Conservation (phyloP, 2,329 filamentous ascomycete species). For the Pezicula carpinea region DNA sequence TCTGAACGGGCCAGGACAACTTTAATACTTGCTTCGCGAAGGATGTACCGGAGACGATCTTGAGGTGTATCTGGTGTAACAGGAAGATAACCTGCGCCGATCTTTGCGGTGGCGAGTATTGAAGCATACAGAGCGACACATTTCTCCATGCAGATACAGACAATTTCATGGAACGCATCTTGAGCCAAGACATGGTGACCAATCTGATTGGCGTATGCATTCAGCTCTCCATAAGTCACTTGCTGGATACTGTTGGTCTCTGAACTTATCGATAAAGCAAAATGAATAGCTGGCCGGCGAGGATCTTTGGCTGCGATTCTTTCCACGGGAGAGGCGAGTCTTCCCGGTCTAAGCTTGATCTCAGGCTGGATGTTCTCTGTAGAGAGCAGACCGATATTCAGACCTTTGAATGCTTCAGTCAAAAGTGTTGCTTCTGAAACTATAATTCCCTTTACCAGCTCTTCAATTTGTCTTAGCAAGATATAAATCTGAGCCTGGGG, state of each 20-base stretch:
- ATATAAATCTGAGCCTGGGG: conserved; percentile 48
- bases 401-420: conserved; percentile 6
- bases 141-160: conserved; percentile 78
- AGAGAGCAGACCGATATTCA: conserved; percentile 18
- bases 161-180: conserved; percentile 47
- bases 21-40: conserved; percentile 53
- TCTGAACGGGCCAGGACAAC: conserved; percentile 37
- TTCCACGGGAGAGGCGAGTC: conserved; percentile 25
- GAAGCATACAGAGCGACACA: conserved; percentile 66
- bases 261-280: conserved; percentile 46
- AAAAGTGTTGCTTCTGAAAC: conserved; percentile 7
- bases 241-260: conserved; percentile 31
- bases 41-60: conserved; percentile 55
- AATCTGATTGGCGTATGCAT: conserved; percentile 58
- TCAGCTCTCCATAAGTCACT: conserved; percentile 62
- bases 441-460: conserved; percentile 39
- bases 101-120: conserved; percentile 70
- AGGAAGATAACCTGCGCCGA: conserved; percentile 76
- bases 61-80: conserved; percentile 67
- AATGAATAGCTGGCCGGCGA: conserved; percentile 56
- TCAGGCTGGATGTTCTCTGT: conserved; percentile 22
- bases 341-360: conserved; percentile 9
- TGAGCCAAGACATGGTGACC: conserved; percentile 48
- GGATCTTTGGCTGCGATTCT: conserved; percentile 35
- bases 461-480: conserved; percentile 58